A percentile compares a stretch with the other conserved stretches of the same genome.
Conservation (phyloP, 2,329 filamentous ascomycete species). For the Keithomyces neogunnii region DNA sequence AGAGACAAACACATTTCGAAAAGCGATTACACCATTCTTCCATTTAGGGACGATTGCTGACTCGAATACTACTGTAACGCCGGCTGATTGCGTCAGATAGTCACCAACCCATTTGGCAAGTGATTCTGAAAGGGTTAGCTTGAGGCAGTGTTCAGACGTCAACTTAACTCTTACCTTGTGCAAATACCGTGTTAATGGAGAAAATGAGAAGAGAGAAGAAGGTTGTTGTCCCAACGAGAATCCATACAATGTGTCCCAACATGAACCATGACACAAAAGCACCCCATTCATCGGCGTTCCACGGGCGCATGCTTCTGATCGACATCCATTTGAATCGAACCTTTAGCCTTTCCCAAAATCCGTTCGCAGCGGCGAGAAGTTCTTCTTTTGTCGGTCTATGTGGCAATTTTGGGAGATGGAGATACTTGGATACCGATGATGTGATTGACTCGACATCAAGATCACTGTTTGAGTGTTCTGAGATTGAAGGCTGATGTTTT, state of each 20-base stretch:
- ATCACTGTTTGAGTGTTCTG: slow-evolving; percentile 8
- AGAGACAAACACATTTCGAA: slow-evolving; percentile 94
- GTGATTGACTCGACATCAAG: slow-evolving; percentile 33
- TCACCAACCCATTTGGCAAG: slow-evolving; percentile 90
- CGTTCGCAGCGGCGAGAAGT: slow-evolving; percentile 79
- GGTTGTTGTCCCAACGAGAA: slow-evolving; percentile 92
- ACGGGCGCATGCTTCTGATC: slow-evolving; percentile 85
- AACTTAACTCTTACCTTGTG: slow-evolving; percentile 57
- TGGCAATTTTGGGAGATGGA: slow-evolving; percentile 59
- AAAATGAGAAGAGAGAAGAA: slow-evolving; percentile 91
- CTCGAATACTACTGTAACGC: slow-evolving; percentile 91
- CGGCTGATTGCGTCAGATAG: slow-evolving; percentile 88
- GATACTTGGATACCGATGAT: slow-evolving; percentile 49
- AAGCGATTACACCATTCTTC: slow-evolving; percentile 90
- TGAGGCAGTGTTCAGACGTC: not conserved
- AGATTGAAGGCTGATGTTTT: not conserved
- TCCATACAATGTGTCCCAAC: slow-evolving; percentile 87
- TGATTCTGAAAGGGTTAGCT: slow-evolving; percentile 53
- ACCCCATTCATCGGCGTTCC: slow-evolving; percentile 93
- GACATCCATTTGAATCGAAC: slow-evolving; percentile 98
- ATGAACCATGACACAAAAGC: slow-evolving; percentile 93
- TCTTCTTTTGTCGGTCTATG: slow-evolving; percentile 92
- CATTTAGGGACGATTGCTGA: slow-evolving; percentile 96
- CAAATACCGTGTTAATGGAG: slow-evolving; percentile 90
- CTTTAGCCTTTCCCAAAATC: slow-evolving; percentile 83